Percentiles rank a stretch among this genome's conserved stretches.
Evolutionary conservation across 805 yeast species (phyloP).

Genomic region (Yamadazyma endophytica): DNA sequence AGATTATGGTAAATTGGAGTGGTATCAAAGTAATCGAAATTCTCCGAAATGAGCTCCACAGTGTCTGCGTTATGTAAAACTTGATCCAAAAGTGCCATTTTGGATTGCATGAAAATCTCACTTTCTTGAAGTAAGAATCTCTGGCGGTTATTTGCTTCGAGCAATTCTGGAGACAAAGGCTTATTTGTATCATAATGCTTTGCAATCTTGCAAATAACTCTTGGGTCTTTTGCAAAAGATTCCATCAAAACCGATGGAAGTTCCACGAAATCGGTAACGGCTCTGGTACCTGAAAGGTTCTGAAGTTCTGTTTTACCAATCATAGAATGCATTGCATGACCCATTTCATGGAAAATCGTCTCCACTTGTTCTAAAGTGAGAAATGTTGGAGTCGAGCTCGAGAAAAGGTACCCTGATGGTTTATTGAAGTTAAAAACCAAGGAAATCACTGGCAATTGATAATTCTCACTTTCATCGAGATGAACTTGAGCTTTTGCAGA

Average conservation of each 20-base stretch:
- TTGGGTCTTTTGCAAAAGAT: conserved; percentile 76
- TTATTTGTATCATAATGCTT: conserved; percentile 65
- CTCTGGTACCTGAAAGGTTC: conserved; percentile 90
- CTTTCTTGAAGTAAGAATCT: conserved; percentile 55
- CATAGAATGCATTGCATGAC: conserved; percentile 98
- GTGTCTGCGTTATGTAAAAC: conserved; percentile 51
- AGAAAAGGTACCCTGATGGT: conserved; percentile 6
- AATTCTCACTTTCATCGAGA: conserved; percentile 43
- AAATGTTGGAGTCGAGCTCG: conserved; percentile 41
- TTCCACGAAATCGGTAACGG: conserved; percentile 95
- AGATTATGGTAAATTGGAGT: conserved; percentile 61
- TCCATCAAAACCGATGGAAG: conserved; percentile 97
- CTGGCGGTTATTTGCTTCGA: conserved; percentile 50
- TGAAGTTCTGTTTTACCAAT: conserved; percentile 86
- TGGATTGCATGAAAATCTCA: conserved; percentile 81
- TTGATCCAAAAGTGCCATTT: conserved; percentile 89
- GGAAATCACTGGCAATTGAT: conserved; percentile 87
- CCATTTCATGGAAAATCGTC: conserved; percentile 97
- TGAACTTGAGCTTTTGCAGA: conserved; percentile 24
- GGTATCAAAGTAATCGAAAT: conserved; percentile 43
- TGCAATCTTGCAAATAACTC: conserved; percentile 72
- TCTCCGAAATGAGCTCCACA: conserved; percentile 13
- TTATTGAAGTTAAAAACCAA: conserved; percentile 76
- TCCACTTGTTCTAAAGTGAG: conserved; percentile 78
- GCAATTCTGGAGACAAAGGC: conserved; percentile 46